A percentile compares a stretch with the other conserved stretches of the same genome.
Evolutionary conservation across 1,284 basidiomycete genomes (phyloP).

Genomic region (Anthracocystis walkeri): DNA sequence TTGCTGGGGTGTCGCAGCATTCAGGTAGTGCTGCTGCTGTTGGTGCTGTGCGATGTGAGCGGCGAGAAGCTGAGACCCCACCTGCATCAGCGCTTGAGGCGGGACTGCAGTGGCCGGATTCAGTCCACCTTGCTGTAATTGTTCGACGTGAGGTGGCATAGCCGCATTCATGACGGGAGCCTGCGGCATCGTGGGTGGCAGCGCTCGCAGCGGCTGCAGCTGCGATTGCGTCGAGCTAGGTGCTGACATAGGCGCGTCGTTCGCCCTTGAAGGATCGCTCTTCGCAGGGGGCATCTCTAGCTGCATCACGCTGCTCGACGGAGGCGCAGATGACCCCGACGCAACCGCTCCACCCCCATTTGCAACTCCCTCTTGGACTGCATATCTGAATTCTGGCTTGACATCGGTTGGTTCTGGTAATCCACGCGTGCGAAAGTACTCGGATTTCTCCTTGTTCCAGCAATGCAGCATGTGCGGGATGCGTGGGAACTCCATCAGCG

Average conservation of each 20-base stretch:
- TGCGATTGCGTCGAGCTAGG: conserved; percentile 9
- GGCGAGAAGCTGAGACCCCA: not conserved
- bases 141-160: not conserved
- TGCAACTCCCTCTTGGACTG: conserved; percentile 9
- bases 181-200: not conserved
- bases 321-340: conserved; percentile 5
- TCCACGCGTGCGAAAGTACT: conserved; percentile 22
- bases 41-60: not conserved
- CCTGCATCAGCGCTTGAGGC: conserved; percentile 4
- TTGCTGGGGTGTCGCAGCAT: not conserved
- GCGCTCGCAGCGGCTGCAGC: too few relatives aligned
- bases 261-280: not conserved
- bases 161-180: not conserved
- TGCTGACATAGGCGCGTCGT: conserved; percentile 6
- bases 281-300: not conserved
- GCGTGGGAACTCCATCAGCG: conserved; percentile 46
- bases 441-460: conserved; percentile 36
- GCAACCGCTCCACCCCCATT: not conserved
- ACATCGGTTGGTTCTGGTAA: conserved; percentile 31
- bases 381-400: conserved; percentile 32
- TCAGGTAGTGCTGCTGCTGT: not conserved
- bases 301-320: not conserved
- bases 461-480: conserved; percentile 43
- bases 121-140: not conserved
- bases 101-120: not conserved